Evolutionary conservation across 2,329 filamentous ascomycete genomes (phyloP).

Genomic region (Claviceps sp.): DNA sequence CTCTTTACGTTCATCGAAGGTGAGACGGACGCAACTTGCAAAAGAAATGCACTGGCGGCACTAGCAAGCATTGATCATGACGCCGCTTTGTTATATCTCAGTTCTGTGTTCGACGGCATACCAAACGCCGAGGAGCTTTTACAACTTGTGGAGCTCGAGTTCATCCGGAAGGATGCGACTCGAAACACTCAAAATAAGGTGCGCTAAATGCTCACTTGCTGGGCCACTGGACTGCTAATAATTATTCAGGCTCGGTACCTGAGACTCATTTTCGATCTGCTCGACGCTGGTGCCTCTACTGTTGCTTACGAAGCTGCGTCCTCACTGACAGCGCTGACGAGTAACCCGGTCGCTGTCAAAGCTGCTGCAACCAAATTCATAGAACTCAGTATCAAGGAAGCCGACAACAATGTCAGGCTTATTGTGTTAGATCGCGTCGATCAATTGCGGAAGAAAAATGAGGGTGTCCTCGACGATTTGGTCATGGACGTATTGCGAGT

Average conservation of each 20-base stretch:
- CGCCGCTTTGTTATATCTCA: constrained; percentile 78
- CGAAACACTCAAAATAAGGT: constrained; percentile 92
- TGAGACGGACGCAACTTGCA: constrained; percentile 91
- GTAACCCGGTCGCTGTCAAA: constrained; percentile 94
- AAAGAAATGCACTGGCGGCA: constrained; percentile 92
- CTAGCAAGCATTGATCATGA: constrained; percentile 86
- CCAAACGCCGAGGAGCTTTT: constrained; percentile 89
- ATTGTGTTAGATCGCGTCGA: constrained; percentile 94
- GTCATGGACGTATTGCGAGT: constrained; percentile 96
- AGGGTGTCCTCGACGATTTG: constrained; percentile 82
- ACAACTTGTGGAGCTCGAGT: constrained; percentile 88
- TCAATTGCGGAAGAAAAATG: constrained; percentile 72
- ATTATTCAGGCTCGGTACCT: constrained; percentile 63
- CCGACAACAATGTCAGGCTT: constrained; percentile 98
- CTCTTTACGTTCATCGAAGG: constrained; percentile 78
- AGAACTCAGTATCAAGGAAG: constrained; percentile 91
- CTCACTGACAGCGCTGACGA: constrained; percentile 83
- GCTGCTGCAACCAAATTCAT: constrained; percentile 93
- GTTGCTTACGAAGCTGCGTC: constrained; percentile 97
- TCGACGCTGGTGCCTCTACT: constrained; percentile 85
- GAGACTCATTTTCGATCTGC: constrained; percentile 86
- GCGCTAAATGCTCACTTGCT: constrained; percentile 16
- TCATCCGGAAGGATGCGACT: constrained; percentile 94
- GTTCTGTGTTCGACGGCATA: constrained; percentile 81
- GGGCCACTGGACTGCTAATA: constrained; percentile 10